phyloP scores from a whole-genome alignment of 768 basidiomycete species.

The Boletus sensibilis region DNA sequence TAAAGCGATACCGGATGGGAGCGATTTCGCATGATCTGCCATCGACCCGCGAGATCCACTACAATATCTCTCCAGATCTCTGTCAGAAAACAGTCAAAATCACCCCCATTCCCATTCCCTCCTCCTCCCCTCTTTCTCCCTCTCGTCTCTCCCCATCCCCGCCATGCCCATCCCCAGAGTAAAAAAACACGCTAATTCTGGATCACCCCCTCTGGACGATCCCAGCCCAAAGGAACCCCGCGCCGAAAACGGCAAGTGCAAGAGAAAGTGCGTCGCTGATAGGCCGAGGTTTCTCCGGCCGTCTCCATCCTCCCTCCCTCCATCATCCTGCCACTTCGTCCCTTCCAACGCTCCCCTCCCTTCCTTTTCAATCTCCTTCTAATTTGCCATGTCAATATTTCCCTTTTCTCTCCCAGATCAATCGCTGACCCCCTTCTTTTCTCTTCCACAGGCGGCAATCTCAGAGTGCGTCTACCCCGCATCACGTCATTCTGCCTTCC shows the following conservation, averaged over 20 bases:
- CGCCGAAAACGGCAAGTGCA: conserved; percentile 71
- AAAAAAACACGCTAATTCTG: conserved; percentile 63
- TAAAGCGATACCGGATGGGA: no score
- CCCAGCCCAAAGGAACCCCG: conserved; percentile 43
- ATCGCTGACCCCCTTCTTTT: conserved; percentile 32
- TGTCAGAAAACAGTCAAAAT: no score
- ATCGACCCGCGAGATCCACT: no score
- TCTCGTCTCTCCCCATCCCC: conserved; percentile 5
- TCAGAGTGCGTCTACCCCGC: conserved; percentile 56
- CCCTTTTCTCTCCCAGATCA: conserved; percentile 28
- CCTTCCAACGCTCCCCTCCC: background rate
- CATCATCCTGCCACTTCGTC: background rate
- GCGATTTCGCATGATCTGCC: no score
- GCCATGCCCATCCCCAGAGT: conserved; percentile 64
- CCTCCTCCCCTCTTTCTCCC: conserved; percentile 15
- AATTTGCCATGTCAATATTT: conserved; percentile 38
- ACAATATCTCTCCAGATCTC: no score
- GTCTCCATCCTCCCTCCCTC: conserved; percentile 12
- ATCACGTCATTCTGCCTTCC: conserved; percentile 24
- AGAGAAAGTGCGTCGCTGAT: conserved; percentile 69
- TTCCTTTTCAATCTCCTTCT: conserved; percentile 9
- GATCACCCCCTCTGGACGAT: conserved; percentile 39
- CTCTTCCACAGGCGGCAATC: conserved; percentile 68
- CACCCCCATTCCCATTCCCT: background rate
- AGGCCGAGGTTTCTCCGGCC: conserved; percentile 56